Evolutionary conservation across 768 basidiomycete species (phyloP).

Genomic region (Tricholoma matsutake): DNA sequence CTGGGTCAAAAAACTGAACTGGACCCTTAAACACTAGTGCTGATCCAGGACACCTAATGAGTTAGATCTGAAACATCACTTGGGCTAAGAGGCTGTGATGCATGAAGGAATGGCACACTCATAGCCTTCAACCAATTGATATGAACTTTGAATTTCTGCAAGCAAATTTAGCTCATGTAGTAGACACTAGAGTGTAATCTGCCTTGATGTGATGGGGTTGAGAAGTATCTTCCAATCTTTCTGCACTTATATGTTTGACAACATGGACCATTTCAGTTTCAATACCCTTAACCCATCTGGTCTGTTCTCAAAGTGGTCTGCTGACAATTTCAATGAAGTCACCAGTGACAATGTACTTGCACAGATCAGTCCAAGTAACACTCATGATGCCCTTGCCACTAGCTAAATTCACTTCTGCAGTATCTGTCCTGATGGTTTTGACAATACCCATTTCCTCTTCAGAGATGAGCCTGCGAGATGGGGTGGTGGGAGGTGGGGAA

Average conservation of each 20-base stretch:
- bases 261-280: background rate
- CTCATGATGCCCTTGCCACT: background rate
- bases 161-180: background rate
- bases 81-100: no score
- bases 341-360: background rate
- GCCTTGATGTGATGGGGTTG: background rate
- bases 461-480: background rate
- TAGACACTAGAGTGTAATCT: background rate
- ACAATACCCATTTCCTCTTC: conserved; percentile 1
- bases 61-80: no score
- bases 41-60: no score
- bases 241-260: background rate
- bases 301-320: background rate
- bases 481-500: background rate
- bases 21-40: no score
- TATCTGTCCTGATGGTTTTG: background rate
- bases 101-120: background rate
- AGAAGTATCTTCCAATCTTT: background rate
- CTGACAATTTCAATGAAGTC: background rate
- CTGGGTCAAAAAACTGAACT: no score
- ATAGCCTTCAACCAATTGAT: conserved; percentile 3
- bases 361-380: background rate
- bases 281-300: background rate
- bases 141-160: background rate
- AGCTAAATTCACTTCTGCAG: background rate